Evolutionary conservation across 495 filamentous ascomycete species (phyloP), one percentile per base, ranked within the genome.

Genomic region (Paragyromitra xinjiangensis): DNA sequence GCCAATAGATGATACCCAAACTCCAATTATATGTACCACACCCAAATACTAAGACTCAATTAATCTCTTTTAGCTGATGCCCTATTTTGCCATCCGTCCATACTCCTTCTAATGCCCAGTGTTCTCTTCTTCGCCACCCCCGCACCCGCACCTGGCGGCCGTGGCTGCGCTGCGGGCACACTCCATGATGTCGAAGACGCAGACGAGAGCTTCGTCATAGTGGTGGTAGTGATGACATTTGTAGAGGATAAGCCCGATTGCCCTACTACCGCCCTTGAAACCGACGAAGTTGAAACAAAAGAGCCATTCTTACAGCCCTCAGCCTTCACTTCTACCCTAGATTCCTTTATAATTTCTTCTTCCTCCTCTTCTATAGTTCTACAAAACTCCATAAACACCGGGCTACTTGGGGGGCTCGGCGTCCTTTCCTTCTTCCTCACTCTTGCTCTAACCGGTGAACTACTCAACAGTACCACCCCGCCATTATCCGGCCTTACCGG

Each of bases 81-180:
- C 64, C 82, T 78, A 78, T 80, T 83, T 45, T 71, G 53, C 84
- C 84, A 84, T 7, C 84, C 84, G 69, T 84, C 80, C 78, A 85
- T 81, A 67, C 83, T 84, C 40, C 84, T 80, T 65, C 81, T 81
- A n/a, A 85, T 78, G 0, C 84, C 84, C 55, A 85, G 53, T 19
- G 84, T 85, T 63, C 68, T 75, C 78, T 74, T 78, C 42, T 70
- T 72, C 24, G 71, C 24, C 16, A 22, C 24, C 22, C 50, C 45
- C 19, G 34, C 44, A n/a, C 55, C 29, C 12, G 39, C 40, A 7
- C 80, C 69, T 0, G 61, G 75, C 2, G 37, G 48, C 68, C 12
- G 72, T 45, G 16, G 48, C 16, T 51, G 48, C 12, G 76, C 22
- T 12, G 37, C 80, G 0, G 75, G 71, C 7, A 71, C 69, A 51